Evolutionary conservation across 1,284 basidiomycete species (phyloP).

Genomic region (Pyrrhoderma noxium): DNA sequence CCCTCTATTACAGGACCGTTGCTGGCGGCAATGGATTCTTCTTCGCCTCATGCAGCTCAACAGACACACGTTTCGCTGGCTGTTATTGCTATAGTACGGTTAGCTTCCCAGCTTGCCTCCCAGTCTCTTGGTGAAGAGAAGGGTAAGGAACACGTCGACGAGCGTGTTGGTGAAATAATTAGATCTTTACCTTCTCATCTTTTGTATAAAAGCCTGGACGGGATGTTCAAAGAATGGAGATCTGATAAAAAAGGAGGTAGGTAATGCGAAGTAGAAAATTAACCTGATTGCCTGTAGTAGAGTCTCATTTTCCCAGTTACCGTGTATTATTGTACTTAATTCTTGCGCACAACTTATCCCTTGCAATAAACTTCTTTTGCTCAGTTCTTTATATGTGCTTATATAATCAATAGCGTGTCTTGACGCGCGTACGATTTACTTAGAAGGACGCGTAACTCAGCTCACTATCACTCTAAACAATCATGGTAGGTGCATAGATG

Average conservation of each 20-base stretch:
- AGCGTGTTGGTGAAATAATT: slow-evolving; percentile 82
- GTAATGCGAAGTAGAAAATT: too few species aligned
- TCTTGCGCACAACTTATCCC: background rate
- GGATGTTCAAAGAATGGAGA: slow-evolving; percentile 88
- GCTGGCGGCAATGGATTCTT: slow-evolving; percentile 60
- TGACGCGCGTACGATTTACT: slow-evolving; percentile 5
- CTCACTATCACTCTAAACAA: slow-evolving; percentile 9
- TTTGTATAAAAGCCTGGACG: slow-evolving; percentile 84
- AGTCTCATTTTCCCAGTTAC: background rate
- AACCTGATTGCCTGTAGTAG: too few species aligned
- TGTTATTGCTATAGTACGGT: slow-evolving; percentile 82
- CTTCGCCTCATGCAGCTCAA: slow-evolving; percentile 74
- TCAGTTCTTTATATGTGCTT: background rate
- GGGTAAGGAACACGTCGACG: slow-evolving; percentile 65
- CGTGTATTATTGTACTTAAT: background rate
- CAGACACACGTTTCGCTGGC: slow-evolving; percentile 92
- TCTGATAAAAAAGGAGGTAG: slow-evolving; percentile 61
- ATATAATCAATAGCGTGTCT: slow-evolving; percentile 1
- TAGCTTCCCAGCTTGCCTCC: slow-evolving; percentile 74
- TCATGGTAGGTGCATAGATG: slow-evolving; percentile 6
- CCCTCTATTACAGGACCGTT: slow-evolving; percentile 57
- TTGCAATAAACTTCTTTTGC: background rate
- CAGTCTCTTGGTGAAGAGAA: slow-evolving; percentile 57
- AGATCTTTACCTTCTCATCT: slow-evolving; percentile 78
- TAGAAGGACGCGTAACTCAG: slow-evolving; percentile 15